These are phyloP conservation scores for Zarea fungicola DNA, from an alignment of 2,329 filamentous ascomycete species.

Conservation along the genomic window DNA sequence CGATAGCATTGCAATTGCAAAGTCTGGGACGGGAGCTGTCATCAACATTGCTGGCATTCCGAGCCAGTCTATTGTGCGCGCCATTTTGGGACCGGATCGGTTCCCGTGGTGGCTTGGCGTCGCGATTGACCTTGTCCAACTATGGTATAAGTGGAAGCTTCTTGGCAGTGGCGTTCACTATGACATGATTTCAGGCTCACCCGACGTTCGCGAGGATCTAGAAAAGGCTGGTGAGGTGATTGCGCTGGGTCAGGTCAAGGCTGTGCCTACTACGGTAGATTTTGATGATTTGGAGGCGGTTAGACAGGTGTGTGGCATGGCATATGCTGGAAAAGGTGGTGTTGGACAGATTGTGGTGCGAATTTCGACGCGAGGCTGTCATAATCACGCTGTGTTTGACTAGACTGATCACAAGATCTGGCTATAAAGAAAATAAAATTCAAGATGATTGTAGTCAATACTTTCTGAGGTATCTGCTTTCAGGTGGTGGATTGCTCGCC, in stretches of 20 bases:
- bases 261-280: conserved; percentile 36
- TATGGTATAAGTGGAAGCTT: conserved; percentile 37
- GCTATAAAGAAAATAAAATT: no score
- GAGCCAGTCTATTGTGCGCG: conserved; percentile 22
- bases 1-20: conserved; percentile 34
- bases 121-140: conserved; percentile 30
- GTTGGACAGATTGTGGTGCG: conserved; percentile 38
- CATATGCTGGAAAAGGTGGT: conserved; percentile 37
- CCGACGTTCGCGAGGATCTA: conserved; percentile 35
- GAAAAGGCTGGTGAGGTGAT: conserved; percentile 36
- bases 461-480: no score
- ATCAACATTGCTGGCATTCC: conserved; percentile 38
- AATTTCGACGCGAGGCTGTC: no score
- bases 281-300: conserved; percentile 40
- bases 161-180: conserved; percentile 40
- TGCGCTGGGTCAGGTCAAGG: conserved; percentile 37
- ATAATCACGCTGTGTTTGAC: no score
- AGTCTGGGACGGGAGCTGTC: conserved; percentile 32
- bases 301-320: conserved; percentile 33
- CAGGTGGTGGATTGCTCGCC: neutral
- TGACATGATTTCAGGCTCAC: conserved; percentile 41
- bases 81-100: conserved; percentile 26
- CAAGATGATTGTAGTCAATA: no score
- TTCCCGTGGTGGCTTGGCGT: conserved; percentile 35
- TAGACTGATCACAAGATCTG: no score